Evolutionary conservation across 208 protist genomes (phyloP), one percentile per base, ranked within the genome.

Genomic region (Herpetomonas tarakana): DNA sequence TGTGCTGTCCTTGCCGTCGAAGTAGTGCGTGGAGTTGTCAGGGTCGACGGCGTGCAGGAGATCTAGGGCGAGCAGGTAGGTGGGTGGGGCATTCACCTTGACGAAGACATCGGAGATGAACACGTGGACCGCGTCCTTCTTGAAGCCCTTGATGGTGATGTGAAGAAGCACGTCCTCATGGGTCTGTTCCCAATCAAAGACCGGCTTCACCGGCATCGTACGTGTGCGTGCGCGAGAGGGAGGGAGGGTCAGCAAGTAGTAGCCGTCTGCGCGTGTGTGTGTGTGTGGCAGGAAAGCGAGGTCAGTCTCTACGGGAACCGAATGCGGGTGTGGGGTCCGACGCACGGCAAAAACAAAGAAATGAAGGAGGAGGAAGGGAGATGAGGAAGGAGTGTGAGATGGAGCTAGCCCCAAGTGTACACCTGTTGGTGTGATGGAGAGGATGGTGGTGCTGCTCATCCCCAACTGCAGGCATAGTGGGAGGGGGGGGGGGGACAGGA

Each of bases 151-250:
- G 51, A 96, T 74, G 3, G 62, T 66, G 16, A 94, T 71, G 16
- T 78, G 50, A 14, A 97, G 60, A n/a, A 82, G 68, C 9, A 97
- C 71, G 21, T 87, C 74, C 24, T 88, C 74, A 16, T 66, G 61
- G 6, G 85, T 90, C 66, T 97, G 86, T 39, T 97, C 87, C 92
- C 92, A 97, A 46, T 86, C 71, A 59, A 90, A 95, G 27, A 74
- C 41, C 1, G 87, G 88, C 38, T 74, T 90, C 19, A 97, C 74
- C 18, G 92, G 92, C 92, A 97, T 97, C 16, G 2, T 4, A 31
- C n/a, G 44, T 9, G 50, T 19, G 0, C 24, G 31, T 41, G 25
- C 38, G 0, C 7, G 44, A n/a, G 16, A 28, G 14, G 11, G 35
- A 44, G 11, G 35, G 16, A 9, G 9, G 35, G 11, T 9, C 35